phyloP scores from a whole-genome alignment of 164 flowering plant genomes.

The Annona cherimola region DNA sequence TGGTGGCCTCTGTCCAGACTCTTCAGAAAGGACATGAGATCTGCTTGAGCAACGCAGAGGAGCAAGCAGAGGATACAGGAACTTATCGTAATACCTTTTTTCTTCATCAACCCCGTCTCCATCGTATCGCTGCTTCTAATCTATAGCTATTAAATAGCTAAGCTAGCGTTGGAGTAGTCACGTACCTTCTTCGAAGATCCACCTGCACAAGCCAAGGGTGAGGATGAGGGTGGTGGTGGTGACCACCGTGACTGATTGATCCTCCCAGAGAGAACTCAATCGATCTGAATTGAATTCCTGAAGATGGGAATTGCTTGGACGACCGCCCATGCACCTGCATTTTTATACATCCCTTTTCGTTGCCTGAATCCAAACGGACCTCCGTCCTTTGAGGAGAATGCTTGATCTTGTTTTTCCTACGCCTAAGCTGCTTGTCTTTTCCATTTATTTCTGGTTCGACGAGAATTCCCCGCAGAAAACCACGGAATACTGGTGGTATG shows the following conservation, averaged over 20 bases:
- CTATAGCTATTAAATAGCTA: neutral
- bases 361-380: neutral
- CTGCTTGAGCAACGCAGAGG: neutral
- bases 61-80: neutral
- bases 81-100: neutral
- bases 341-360: neutral
- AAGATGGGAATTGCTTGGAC: neutral
- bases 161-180: neutral
- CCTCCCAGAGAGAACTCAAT: neutral
- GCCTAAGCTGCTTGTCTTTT: neutral
- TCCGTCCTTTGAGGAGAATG: neutral
- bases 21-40: neutral
- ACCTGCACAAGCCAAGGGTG: neutral
- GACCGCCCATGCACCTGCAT: neutral
- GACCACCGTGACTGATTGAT: neutral
- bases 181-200: neutral
- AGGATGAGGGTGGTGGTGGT: neutral
- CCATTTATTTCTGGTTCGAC: neutral
- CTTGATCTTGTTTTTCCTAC: neutral
- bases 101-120: neutral
- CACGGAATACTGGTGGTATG: neutral
- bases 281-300: neutral
- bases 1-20: neutral
- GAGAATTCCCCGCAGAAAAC: neutral
- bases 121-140: too few relatives aligned